Percentiles rank a stretch among this genome's conserved stretches.
Conservation (phyloP, 108 stramenopile species). For the Cyclotella atomus region DNA sequence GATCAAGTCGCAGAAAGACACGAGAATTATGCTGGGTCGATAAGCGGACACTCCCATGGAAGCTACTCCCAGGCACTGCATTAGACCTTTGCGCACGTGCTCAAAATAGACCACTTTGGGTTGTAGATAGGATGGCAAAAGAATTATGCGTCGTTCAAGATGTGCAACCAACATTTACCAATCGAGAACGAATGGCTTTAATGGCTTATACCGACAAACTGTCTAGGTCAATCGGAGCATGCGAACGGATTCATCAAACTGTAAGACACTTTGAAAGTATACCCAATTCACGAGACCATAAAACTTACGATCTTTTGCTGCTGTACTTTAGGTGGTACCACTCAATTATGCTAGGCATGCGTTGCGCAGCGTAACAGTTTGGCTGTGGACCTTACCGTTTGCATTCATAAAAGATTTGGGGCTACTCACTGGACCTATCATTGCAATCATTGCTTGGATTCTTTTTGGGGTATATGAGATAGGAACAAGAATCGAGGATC, state of each 20-base stretch:
- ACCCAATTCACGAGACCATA: background rate
- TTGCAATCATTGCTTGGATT: constrained; percentile 88
- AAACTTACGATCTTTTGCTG: background rate
- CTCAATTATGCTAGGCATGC: constrained; percentile 95
- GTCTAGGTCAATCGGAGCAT: constrained; percentile 78
- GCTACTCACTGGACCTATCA: constrained; percentile 80
- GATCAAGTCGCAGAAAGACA: constrained; percentile 62
- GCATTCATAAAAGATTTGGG: constrained; percentile 82
- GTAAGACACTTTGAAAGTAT: constrained; percentile 36
- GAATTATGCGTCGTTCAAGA: constrained; percentile 72
- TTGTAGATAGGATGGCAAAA: constrained; percentile 83
- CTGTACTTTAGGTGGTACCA: constrained; percentile 60
- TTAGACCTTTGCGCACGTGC: constrained; percentile 78
- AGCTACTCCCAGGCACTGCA: constrained; percentile 67
- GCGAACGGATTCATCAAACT: constrained; percentile 95
- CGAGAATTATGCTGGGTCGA: constrained; percentile 86
- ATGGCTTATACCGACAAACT: constrained; percentile 83
- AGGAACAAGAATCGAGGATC: constrained; percentile 94
- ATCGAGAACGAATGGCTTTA: constrained; percentile 84
- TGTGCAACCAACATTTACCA: constrained; percentile 63
- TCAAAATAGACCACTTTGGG: constrained; percentile 91
- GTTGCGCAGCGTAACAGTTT: constrained; percentile 88
- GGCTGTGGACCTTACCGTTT: constrained; percentile 90
- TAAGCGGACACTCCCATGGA: constrained; percentile 84
- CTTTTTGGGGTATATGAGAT: constrained; percentile 96